phyloP scores from a whole-genome alignment of 2,329 filamentous ascomycete genomes.

The Epichloe coenophiala region DNA sequence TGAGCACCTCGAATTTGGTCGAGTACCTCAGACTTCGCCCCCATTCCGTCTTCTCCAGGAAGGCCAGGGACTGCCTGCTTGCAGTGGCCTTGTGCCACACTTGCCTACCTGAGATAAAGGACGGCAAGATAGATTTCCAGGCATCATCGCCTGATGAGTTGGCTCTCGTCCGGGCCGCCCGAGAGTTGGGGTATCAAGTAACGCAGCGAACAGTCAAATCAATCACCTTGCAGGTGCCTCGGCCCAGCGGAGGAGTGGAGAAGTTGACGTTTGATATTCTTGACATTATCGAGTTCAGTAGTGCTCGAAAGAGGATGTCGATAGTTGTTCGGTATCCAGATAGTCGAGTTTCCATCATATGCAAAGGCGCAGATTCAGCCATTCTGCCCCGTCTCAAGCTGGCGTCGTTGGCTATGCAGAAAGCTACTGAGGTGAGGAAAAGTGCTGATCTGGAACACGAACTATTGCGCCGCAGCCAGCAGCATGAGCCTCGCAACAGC shows the following conservation, averaged over 20 bases:
- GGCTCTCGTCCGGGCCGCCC: conserved; percentile 70
- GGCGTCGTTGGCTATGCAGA: conserved; percentile 60
- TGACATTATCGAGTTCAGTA: conserved; percentile 84
- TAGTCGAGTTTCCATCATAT: conserved; percentile 67
- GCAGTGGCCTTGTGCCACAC: conserved; percentile 83
- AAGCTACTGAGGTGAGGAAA: conserved; percentile 51
- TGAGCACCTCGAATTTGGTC: conserved; percentile 60
- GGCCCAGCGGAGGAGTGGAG: conserved; percentile 23
- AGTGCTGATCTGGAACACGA: conserved; percentile 47
- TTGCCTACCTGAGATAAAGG: conserved; percentile 64
- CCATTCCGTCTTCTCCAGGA: conserved; percentile 62
- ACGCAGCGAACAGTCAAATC: conserved; percentile 59
- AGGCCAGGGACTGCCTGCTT: conserved; percentile 70
- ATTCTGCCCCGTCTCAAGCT: conserved; percentile 67
- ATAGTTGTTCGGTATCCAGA: conserved; percentile 79
- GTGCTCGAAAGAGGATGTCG: conserved; percentile 81
- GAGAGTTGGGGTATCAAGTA: conserved; percentile 71
- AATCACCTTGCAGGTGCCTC: conserved; percentile 39
- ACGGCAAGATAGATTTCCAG: conserved; percentile 67
- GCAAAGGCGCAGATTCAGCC: conserved; percentile 80
- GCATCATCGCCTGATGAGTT: conserved; percentile 84
- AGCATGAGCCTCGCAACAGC: conserved; percentile 39
- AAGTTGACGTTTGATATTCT: conserved; percentile 64
- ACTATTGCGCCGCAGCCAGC: conserved; percentile 40
- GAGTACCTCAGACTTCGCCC: conserved; percentile 66